A percentile compares a stretch with the other conserved stretches of the same genome.
phyloP scores from a whole-genome alignment of 179 eudicot species.

The Amaranthus tricolor region DNA sequence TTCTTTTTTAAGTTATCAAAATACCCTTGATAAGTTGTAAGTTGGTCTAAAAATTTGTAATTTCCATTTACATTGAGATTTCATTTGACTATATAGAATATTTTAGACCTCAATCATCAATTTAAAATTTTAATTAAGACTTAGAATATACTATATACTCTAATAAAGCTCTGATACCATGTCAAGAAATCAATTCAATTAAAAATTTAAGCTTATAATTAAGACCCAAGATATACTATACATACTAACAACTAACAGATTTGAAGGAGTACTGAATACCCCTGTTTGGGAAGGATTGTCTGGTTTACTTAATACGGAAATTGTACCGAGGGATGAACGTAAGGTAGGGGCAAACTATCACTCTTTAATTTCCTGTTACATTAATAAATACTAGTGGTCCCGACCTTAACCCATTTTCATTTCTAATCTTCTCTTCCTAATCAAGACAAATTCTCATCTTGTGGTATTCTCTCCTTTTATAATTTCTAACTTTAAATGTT shows the following conservation, averaged over 20 bases:
- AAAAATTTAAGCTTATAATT: no score
- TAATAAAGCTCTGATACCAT: no score
- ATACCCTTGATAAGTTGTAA: background rate
- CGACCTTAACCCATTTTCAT: background rate
- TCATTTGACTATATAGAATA: no score
- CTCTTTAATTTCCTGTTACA: background rate
- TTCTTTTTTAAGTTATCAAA: background rate
- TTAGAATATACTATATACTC: no score
- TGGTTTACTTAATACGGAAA: slow-evolving; percentile 1
- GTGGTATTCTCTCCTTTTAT: background rate
- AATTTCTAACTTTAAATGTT: no score
- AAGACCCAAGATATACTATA: no score
- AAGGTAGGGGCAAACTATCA: slow-evolving; percentile 19
- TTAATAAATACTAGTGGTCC: slow-evolving; percentile 9
- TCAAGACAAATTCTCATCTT: background rate
- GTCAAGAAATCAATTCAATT: no score
- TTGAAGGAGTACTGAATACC: background rate
- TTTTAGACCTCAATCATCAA: no score
- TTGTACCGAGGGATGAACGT: slow-evolving; percentile 17
- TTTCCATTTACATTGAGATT: no score
- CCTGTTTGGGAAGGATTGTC: slow-evolving; percentile 19
- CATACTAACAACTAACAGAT: no score
- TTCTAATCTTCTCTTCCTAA: slow-evolving; percentile 3
- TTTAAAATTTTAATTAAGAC: no score
- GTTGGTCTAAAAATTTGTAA: background rate